Conservation (phyloP, 805 yeast genomes). For the Metschnikowia arizonensis region DNA sequence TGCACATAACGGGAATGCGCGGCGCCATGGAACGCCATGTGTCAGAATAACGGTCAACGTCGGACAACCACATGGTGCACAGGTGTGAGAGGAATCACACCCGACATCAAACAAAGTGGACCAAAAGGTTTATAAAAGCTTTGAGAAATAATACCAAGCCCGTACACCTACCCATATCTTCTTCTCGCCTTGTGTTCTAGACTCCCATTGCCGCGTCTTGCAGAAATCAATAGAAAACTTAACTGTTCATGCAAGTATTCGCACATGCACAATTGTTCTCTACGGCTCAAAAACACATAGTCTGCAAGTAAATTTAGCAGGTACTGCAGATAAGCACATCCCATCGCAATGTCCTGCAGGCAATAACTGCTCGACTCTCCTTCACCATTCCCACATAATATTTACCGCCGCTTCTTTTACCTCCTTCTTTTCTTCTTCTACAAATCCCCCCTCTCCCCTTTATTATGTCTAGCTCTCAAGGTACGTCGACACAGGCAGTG, state of each 20-base stretch:
- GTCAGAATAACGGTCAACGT: too few relatives aligned
- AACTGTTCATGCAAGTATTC: background rate
- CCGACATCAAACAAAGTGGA: too few relatives aligned
- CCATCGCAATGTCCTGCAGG: background rate
- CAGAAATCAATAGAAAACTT: background rate
- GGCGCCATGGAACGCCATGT: too few relatives aligned
- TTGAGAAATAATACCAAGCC: too few relatives aligned
- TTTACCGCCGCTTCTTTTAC: slow-evolving; percentile 1
- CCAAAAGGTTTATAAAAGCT: too few relatives aligned
- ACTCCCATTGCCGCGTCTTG: background rate
- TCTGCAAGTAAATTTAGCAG: background rate
- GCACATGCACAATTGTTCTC: slow-evolving; percentile 6
- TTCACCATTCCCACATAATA: too few relatives aligned
- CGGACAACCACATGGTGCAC: too few relatives aligned
- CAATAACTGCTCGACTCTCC: background rate
- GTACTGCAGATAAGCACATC: background rate
- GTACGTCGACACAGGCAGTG: slow-evolving; percentile 56
- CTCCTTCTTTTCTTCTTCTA: background rate
- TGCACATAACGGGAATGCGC: too few relatives aligned
- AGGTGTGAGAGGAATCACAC: too few relatives aligned
- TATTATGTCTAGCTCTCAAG: slow-evolving; percentile 14
- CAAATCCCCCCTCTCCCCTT: background rate
- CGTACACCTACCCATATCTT: too few relatives aligned
- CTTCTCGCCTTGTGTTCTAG: too few relatives aligned
- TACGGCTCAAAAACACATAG: slow-evolving; percentile 1